Base-by-base conservation (phyloP, 352 stramenopile genomes). In the Phytophthora rubi region DNA sequence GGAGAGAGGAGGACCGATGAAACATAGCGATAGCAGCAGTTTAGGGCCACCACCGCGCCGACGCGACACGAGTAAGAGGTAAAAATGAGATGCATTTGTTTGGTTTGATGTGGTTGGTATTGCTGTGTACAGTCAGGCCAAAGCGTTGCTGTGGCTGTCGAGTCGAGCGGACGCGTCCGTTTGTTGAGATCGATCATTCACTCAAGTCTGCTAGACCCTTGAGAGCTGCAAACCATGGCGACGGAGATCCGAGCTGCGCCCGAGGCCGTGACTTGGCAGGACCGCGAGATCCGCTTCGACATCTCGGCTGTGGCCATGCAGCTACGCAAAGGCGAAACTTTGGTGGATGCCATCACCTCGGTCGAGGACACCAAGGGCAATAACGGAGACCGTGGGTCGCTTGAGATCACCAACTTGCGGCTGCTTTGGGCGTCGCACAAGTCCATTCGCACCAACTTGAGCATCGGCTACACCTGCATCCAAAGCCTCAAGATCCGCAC, bases 311-410 rank as follows among this genome's bases (percentile, higher is more conserved):
- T 70, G 6, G 78, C 75, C 16, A 89, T 97, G 73, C 73, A 90
- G 32, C 68, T 89, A n/a, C 84, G 89, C 56, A 91, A 90, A 53
- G 91, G 91, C 35, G 90, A 98, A 68, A 73, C 78, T 12, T 65
- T 92, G 15, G 92, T 98, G 47, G 94, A 98, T 71, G 83, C 86
- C 55, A 98, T 98, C 76, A 98, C 98, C 75, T 97, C 86, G 10
- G 94, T 98, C 7, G 94, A 98, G 68, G 94, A 98, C 70, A 98
- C 94, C 9, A 98, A 98, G 73, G 94, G 92, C 44, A 98, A 98
- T 80, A 98, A 98, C 74, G 94, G 94, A 68, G 90, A 97, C 53
- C 81, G 90, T 65, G 94, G 91, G 10, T 89, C 81, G 26, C 76
- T 98, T 6, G 79, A 94, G 64, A 93, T 98, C 66, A 98, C 93